Evolutionary conservation across 2,329 filamentous ascomycete genomes (phyloP), one percentile per base, ranked within the genome.

Genomic region (Colletotrichum sp.): DNA sequence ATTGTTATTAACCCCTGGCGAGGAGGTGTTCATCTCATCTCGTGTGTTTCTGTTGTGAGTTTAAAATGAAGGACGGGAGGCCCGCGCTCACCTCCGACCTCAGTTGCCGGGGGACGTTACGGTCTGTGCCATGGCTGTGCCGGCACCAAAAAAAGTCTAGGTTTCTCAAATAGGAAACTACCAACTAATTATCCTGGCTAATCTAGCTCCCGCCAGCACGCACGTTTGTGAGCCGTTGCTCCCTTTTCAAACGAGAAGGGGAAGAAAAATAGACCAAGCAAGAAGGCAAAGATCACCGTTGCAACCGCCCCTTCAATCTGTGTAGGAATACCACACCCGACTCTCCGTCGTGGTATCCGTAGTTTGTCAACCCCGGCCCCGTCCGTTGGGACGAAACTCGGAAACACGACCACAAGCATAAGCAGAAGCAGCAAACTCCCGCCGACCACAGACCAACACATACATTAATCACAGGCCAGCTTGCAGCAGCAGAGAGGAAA

Each of bases 21-120:
- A 43, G 38, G 38, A 43, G 18, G 38, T 43, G 38, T 43, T 43
- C 38, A 43, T 32, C 70, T 21, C 13, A 28, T 28, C 30, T 69
- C 38, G 36, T 62, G 64, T 61, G 24, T 30, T n/a, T 36, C 62
- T 8, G 62, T 69, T n/a, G 43, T 38, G 30, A 72, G 55, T 43
- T 55, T 55, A 34, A 73, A 73, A 70, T 73, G 66, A 73, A 73
- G 28, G 58, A 28, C 65, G 70, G 61, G 32, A 24, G 32, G 32
- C 60, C 8, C 21, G n/a, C 8, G 26, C 34, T n/a, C 28, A 13
- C 28, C 3, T 38, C 60, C 18, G 21, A 24, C 32, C 61, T 61
- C 28, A 61, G 58, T 61, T 61, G 28, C 58, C 28, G 58, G 58
- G 60, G 38, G 43, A 34, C 32, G n/a, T 32, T 24, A 26, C 15